A percentile compares a stretch with the other conserved stretches of the same genome.
Conservation (phyloP, 2,329 filamentous ascomycete genomes). For the Metarhizium robertsii region DNA sequence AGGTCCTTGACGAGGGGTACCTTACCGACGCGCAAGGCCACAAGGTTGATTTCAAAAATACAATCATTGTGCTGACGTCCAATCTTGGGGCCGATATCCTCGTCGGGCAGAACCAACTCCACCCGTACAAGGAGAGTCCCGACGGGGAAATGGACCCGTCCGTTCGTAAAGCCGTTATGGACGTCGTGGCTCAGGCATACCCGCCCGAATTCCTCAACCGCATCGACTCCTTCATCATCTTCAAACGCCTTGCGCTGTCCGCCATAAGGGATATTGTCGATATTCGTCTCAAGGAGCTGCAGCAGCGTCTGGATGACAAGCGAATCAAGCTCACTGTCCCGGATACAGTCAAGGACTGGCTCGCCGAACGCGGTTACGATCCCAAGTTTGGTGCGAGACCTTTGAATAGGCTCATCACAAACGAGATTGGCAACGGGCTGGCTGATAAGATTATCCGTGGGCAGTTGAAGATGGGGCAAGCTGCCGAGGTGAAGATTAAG, state of each 20-base stretch:
- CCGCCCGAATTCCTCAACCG: constrained; percentile 94
- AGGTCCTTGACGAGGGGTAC: constrained; percentile 93
- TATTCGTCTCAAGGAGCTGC: constrained; percentile 78
- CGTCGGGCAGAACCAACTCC: constrained; percentile 60
- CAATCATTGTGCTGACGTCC: constrained; percentile 90
- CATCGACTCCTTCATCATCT: constrained; percentile 94
- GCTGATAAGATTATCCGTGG: constrained; percentile 91
- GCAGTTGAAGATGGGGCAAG: constrained; percentile 65
- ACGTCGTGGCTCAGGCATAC: constrained; percentile 66
- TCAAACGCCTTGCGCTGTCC: constrained; percentile 70
- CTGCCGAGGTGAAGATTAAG: constrained; percentile 60
- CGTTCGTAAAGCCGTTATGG: constrained; percentile 75
- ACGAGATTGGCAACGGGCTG: constrained; percentile 78
- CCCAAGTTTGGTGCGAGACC: constrained; percentile 85
- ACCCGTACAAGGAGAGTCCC: constrained; percentile 52
- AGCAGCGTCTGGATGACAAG: constrained; percentile 72
- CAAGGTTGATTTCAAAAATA: constrained; percentile 94
- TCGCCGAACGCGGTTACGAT: constrained; percentile 84
- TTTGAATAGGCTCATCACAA: constrained; percentile 81
- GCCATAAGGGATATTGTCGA: constrained; percentile 90
- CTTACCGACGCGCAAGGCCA: constrained; percentile 92
- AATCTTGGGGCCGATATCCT: constrained; percentile 92
- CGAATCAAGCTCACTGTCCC: constrained; percentile 69
- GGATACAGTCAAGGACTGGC: constrained; percentile 69
- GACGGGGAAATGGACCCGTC: constrained; percentile 63